phyloP scores from a whole-genome alignment of 2,329 filamentous ascomycete species.

The Geosmithia putterillii region DNA sequence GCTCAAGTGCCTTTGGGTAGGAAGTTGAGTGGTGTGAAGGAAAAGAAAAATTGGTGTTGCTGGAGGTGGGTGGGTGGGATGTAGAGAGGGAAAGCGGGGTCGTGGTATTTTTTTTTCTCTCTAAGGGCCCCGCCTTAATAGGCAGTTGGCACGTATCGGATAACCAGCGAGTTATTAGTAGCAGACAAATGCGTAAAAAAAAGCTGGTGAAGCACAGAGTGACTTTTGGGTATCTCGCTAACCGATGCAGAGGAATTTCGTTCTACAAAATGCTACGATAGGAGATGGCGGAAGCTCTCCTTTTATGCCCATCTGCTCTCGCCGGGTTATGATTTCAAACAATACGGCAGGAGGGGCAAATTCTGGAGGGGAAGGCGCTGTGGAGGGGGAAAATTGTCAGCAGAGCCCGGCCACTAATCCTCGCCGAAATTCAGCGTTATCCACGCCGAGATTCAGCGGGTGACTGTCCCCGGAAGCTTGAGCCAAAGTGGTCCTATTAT shows the following conservation, averaged over 20 bases:
- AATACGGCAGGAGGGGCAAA: no score
- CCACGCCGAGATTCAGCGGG: no score
- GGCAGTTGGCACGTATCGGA: not conserved
- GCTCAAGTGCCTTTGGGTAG: constrained; percentile 19
- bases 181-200: no score
- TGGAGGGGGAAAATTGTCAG: no score
- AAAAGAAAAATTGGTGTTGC: constrained; percentile 10
- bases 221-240: not conserved
- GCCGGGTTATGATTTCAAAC: no score
- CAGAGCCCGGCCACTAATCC: no score
- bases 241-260: not conserved
- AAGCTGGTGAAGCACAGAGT: not conserved
- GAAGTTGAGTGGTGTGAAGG: constrained; percentile 11
- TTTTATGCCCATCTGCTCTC: no score
- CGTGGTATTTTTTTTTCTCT: constrained; percentile 18
- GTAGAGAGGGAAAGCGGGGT: constrained; percentile 27
- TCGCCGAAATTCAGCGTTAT: no score
- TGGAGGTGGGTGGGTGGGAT: constrained; percentile 4
- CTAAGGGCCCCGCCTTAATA: constrained; percentile 3
- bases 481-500: no score
- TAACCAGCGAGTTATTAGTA: not conserved
- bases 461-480: no score
- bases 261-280: not conserved
- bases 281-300: no score
- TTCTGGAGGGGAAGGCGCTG: no score